phyloP scores from a whole-genome alignment of 176 grass and related monocot species.

The Aegilops speltoides region DNA sequence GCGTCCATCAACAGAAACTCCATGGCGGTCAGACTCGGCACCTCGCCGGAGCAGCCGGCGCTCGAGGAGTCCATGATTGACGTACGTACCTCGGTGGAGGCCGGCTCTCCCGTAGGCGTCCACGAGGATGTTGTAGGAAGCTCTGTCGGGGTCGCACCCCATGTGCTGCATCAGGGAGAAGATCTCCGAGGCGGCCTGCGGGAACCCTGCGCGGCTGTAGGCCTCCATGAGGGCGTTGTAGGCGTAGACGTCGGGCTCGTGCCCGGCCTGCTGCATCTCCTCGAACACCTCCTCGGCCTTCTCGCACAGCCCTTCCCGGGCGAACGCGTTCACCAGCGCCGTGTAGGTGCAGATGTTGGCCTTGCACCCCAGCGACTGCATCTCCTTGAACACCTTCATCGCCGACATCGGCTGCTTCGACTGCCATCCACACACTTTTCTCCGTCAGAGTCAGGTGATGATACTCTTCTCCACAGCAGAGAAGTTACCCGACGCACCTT shows the following conservation, averaged over 20 bases:
- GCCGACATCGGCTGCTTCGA: conserved; percentile 71
- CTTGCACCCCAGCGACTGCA: conserved; percentile 77
- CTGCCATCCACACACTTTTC: conserved; percentile 11
- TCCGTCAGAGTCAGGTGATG: no score
- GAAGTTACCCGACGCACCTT: conserved; percentile 28
- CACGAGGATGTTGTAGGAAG: conserved; percentile 95
- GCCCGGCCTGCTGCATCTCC: conserved; percentile 73
- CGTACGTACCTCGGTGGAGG: conserved; percentile 54
- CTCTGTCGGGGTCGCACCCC: conserved; percentile 89
- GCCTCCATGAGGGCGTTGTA: conserved; percentile 97
- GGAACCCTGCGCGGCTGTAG: conserved; percentile 84
- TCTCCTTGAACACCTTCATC: conserved; percentile 75
- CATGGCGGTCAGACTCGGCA: not conserved
- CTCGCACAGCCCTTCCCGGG: conserved; percentile 83
- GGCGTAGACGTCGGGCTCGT: conserved; percentile 87
- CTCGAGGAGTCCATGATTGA: not conserved
- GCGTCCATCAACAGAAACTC: not conserved
- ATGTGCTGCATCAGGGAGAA: conserved; percentile 88
- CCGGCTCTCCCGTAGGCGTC: conserved; percentile 92
- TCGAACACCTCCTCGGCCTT: conserved; percentile 88
- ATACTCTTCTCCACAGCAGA: no score
- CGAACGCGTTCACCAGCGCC: conserved; percentile 84
- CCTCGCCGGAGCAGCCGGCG: not conserved
- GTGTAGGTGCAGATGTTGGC: conserved; percentile 97
- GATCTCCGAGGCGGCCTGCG: conserved; percentile 71